Evolutionary conservation across 495 filamentous ascomycete species (phyloP), one percentile per base, ranked within the genome.

Genomic region (Elasticomyces elasticus): DNA sequence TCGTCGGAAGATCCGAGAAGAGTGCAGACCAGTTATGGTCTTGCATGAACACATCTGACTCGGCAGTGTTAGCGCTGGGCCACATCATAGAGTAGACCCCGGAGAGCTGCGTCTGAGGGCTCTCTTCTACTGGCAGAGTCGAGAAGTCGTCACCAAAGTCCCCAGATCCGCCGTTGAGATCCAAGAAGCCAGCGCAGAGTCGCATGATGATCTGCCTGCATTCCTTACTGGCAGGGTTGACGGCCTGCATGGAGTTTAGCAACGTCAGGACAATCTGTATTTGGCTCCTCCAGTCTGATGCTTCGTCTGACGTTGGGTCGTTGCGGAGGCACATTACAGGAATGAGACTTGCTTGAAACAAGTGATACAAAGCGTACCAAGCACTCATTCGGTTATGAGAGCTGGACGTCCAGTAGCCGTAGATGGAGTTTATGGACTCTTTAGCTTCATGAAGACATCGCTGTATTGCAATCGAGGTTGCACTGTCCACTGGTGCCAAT

Each of bases 281-380:
- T 23, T 56, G 54, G 5, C 31, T 22, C 5, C 37, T 13, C 46
- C 45, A 51, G 10, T 17, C 17, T 17, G 6, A n/a, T 31, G 46
- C 45, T 28, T 31, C 22, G 2, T 10, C 24, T 5, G 55, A 53
- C 6, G 30, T 47, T 3, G 55, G 49, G 10, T 54, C 12, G 26
- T 54, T 58, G 4, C 55, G 49, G 11, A 53, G 51, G 11, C 15
- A 58, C 22, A 66, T 59, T 26, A 61, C 60, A 13, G 67, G 68
- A 1, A 70, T 64, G 12, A 70, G 51, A 9, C 59, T 55, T 1
- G 65, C 65, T 45, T 70, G 68, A 51, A 70, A 70, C n/a, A 64
- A 53, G 50, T 68, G 69, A 60, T 70, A 70, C 3, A 62, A 63
- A 22, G 55, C 65, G 28, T 70, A 70, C 68, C 68, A 68, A 12